A percentile compares a stretch with the other conserved stretches of the same genome.
phyloP scores from a whole-genome alignment of 2,329 filamentous ascomycete species.

The Scytalidium lignicola region DNA sequence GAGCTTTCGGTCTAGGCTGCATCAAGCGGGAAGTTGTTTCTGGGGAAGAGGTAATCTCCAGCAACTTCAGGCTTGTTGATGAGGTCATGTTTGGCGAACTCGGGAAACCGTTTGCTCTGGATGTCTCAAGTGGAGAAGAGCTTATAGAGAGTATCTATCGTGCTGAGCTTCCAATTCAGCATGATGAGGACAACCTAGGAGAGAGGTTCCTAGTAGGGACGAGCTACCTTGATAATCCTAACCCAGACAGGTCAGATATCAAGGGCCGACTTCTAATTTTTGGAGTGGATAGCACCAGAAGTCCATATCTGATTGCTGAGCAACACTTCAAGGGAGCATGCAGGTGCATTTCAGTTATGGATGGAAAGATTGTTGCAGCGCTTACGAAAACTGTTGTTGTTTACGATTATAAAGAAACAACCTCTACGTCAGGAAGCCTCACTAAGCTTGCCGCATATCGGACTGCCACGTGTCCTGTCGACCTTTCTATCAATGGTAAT shows the following conservation, averaged over 20 bases:
- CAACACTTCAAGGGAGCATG: conserved; percentile 73
- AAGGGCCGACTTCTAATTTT: conserved; percentile 79
- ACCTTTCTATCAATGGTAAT: conserved; percentile 68
- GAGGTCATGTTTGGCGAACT: conserved; percentile 81
- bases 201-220: conserved; percentile 93
- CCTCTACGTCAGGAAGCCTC: conserved; percentile 51
- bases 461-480: conserved; percentile 77
- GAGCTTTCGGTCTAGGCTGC: conserved; percentile 81
- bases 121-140: conserved; percentile 49
- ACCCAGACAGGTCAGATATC: conserved; percentile 51
- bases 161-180: conserved; percentile 61
- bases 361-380: conserved; percentile 75
- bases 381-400: conserved; percentile 80
- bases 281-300: conserved; percentile 71
- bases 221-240: conserved; percentile 56
- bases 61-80: conserved; percentile 84
- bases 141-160: conserved; percentile 81
- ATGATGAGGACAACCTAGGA: conserved; percentile 46
- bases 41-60: conserved; percentile 70
- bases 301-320: conserved; percentile 66
- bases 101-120: conserved; percentile 61
- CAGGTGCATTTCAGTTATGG: conserved; percentile 69
- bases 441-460: conserved; percentile 71
- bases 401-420: conserved; percentile 51
- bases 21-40: conserved; percentile 67